phyloP scores from a whole-genome alignment of 2,329 filamentous ascomycete species.

The Fusarium penzigii region DNA sequence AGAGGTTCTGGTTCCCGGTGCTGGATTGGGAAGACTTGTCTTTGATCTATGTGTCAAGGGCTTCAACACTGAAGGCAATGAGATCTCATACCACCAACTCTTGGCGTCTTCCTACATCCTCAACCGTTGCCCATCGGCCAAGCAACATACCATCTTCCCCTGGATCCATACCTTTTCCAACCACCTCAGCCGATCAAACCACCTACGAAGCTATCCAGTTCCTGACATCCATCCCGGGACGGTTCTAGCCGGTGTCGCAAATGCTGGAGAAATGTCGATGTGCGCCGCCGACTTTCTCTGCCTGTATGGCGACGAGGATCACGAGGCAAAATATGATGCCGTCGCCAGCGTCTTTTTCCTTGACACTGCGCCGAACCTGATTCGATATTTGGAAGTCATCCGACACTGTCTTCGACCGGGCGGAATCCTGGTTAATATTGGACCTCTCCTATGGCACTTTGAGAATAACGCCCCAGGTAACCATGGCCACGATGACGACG shows the following conservation, averaged over 20 bases:
- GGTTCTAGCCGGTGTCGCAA: slow-evolving; percentile 43
- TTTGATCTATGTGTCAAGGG: slow-evolving; percentile 80
- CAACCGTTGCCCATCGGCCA: slow-evolving; percentile 62
- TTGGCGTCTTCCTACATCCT: slow-evolving; percentile 78
- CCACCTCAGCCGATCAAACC: slow-evolving; percentile 70
- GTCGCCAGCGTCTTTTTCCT: slow-evolving; percentile 94
- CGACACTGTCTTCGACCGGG: slow-evolving; percentile 72
- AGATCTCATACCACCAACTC: slow-evolving; percentile 97
- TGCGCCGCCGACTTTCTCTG: slow-evolving; percentile 89
- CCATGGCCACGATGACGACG: slow-evolving; percentile 53
- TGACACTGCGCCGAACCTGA: slow-evolving; percentile 91
- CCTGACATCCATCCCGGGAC: slow-evolving; percentile 78
- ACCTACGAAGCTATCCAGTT: slow-evolving; percentile 71
- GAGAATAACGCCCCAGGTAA: slow-evolving; percentile 69
- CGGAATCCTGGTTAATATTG: slow-evolving; percentile 86
- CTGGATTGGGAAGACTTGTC: slow-evolving; percentile 83
- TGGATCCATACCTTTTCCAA: slow-evolving; percentile 91
- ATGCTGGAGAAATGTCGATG: slow-evolving; percentile 80
- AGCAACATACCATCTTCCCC: slow-evolving; percentile 75
- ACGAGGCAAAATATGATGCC: slow-evolving; percentile 69
- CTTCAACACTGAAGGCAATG: slow-evolving; percentile 81
- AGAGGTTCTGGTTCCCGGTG: slow-evolving; percentile 82
- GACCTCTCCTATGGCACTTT: slow-evolving; percentile 94
- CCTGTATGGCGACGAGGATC: slow-evolving; percentile 69
- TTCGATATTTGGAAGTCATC: slow-evolving; percentile 86